phyloP scores from a whole-genome alignment of 129 eudicot genomes.

The Heracleum sosnowskyi region DNA sequence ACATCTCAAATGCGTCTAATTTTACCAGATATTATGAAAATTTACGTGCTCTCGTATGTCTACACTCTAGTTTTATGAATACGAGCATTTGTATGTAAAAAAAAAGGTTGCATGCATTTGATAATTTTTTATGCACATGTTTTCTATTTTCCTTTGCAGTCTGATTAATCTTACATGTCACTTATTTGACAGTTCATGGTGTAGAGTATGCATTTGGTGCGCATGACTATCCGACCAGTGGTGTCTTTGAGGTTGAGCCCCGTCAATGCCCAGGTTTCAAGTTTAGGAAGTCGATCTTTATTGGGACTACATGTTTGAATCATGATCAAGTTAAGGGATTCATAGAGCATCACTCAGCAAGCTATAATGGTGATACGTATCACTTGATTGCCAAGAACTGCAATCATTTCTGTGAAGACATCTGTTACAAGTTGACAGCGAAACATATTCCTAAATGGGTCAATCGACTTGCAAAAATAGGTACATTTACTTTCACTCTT shows the following conservation, averaged over 20 bases:
- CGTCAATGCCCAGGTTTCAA: constrained; percentile 73
- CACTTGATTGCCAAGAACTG: constrained; percentile 75
- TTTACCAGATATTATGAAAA: too few relatives aligned
- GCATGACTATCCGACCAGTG: constrained; percentile 61
- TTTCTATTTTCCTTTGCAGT: neutral
- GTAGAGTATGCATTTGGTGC: constrained; percentile 83
- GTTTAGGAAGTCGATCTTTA: constrained; percentile 60
- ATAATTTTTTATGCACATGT: neutral
- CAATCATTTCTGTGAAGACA: constrained; percentile 69
- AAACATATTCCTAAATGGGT: constrained; percentile 73
- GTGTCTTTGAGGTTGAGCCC: constrained; percentile 77
- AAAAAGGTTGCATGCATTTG: too few relatives aligned
- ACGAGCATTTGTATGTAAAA: too few relatives aligned
- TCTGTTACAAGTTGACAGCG: constrained; percentile 58
- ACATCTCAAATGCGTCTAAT: too few relatives aligned
- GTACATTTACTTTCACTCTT: constrained; percentile 23
- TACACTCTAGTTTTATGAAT: neutral
- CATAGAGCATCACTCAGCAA: constrained; percentile 51
- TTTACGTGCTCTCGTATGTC: neutral
- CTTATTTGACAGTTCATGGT: constrained; percentile 49
- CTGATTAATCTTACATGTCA: constrained; percentile 6
- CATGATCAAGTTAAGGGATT: constrained; percentile 45
- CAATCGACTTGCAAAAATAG: constrained; percentile 63
- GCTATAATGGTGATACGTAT: constrained; percentile 59
- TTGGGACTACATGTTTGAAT: constrained; percentile 56